Evolutionary conservation across 441 rosid species (phyloP).

Genomic region (Populus hybrid): DNA sequence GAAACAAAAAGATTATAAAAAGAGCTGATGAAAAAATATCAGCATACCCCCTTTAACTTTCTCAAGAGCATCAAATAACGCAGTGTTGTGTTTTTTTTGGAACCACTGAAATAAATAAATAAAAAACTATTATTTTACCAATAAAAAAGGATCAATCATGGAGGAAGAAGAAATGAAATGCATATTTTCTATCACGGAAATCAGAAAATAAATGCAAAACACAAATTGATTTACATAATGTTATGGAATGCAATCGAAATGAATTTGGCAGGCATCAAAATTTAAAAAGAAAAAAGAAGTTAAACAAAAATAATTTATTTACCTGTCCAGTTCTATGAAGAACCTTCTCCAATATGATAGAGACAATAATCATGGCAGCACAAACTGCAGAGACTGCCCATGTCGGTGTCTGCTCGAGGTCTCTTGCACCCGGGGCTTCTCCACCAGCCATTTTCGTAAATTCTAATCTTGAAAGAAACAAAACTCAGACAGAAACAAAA

Average conservation of each 20-base stretch:
- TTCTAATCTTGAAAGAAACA: constrained; percentile 1
- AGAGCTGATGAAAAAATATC: background rate
- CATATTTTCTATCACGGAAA: background rate
- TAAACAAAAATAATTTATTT: no score
- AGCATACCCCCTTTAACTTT: constrained; percentile 70
- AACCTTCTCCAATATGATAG: constrained; percentile 58
- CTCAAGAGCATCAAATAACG: constrained; percentile 78
- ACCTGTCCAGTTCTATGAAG: constrained; percentile 47
- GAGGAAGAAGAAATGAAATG: background rate
- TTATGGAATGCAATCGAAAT: background rate
- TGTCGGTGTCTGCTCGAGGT: constrained; percentile 77
- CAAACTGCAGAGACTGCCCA: constrained; percentile 88
- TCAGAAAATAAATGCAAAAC: background rate
- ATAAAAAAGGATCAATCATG: background rate
- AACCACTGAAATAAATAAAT: constrained; percentile 32
- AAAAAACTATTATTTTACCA: constrained; percentile 16
- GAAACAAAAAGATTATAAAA: background rate
- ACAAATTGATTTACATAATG: background rate
- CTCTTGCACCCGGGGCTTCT: constrained; percentile 31
- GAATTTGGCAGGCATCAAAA: background rate
- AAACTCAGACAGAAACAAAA: background rate
- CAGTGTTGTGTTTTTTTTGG: constrained; percentile 47
- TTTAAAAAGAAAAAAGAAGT: no score
- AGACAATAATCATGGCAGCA: constrained; percentile 60
- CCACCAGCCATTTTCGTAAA: constrained; percentile 36